Conservation (phyloP, 169 alveolate genomes). For the Eimeria maxima region DNA sequence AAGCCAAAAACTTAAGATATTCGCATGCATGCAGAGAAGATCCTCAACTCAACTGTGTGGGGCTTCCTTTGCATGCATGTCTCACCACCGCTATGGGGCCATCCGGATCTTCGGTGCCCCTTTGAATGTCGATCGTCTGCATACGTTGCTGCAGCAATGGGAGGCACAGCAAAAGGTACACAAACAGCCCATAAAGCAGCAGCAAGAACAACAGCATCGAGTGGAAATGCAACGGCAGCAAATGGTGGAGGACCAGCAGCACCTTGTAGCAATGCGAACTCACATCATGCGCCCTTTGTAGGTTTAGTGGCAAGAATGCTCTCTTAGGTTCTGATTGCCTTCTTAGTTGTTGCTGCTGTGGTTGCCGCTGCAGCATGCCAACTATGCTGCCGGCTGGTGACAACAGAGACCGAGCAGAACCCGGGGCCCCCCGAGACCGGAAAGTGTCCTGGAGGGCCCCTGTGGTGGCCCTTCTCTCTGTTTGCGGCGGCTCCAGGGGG, state of each 20-base stretch:
- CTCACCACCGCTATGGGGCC: slow-evolving; percentile 64
- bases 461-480: slow-evolving; percentile 12
- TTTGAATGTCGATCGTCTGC: slow-evolving; percentile 61
- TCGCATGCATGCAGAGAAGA: background rate
- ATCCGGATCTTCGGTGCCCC: slow-evolving; percentile 46
- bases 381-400: slow-evolving; percentile 52
- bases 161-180: background rate
- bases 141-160: slow-evolving; percentile 56
- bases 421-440: slow-evolving; percentile 26
- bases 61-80: background rate
- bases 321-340: slow-evolving; percentile 17
- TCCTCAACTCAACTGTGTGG: background rate
- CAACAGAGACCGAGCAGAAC: slow-evolving; percentile 16
- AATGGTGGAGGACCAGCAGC: background rate
- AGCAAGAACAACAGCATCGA: background rate
- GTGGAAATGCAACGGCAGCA: background rate
- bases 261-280: background rate
- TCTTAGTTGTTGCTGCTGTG: background rate
- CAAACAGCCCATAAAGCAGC: background rate
- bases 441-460: slow-evolving; percentile 37
- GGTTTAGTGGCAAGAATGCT: background rate
- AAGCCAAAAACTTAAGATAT: background rate
- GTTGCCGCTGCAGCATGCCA: slow-evolving; percentile 5
- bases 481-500: background rate
- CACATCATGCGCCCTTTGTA: slow-evolving; percentile 52